Evolutionary conservation across 176 grass and related monocot species (phyloP), one percentile per base, ranked within the genome.

Genomic region (Guadua angustifolia): DNA sequence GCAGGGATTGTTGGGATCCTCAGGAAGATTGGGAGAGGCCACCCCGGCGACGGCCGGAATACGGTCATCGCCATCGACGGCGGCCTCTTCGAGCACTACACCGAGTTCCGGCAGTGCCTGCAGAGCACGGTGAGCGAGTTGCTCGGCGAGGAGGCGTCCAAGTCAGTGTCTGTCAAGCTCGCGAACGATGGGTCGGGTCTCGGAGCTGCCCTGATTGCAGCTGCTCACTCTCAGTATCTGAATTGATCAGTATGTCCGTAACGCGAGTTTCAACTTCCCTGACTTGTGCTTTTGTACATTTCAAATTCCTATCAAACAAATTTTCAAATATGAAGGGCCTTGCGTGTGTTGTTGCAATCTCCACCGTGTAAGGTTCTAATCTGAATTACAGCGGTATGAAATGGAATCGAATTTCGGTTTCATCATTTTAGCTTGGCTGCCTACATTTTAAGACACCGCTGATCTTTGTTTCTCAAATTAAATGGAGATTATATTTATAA

Each of bases 1-100:
- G 93, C 95, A 1, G 95, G 95, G 52, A 98, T 98, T 51, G 89
- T 91, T 24, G 93, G 89, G 7, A 95, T 98, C 69, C 77, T 98
- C 5, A 83, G 89, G 71, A 98, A 98, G 81, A 89, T 95, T 1
- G 88, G 93, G 6, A 86, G 91, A 7, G 89, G 83, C 25, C 59
- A n/a, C 43, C 76, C 77, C 0, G 71, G 88, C 4, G 75, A 87
- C 72, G 73, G 71, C 64, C 86, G 82, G 43, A 90, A 69, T 56
- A 93, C 89, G 0, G 92, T 88, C 14, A 38, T 98, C 42, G 93
- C 93, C 5, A 82, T 98, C 13, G 95, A 98, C 9, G 95, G 95
- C 9, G 93, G 87, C 7, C 82, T 98, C 47, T 98, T 89, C 8
- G 81, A 85, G 56, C 84, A 88, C 29, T 95, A 95, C 40, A 22